Conservation (phyloP, 192 early-diverging fungal species). For the Phycomyces nitens region DNA sequence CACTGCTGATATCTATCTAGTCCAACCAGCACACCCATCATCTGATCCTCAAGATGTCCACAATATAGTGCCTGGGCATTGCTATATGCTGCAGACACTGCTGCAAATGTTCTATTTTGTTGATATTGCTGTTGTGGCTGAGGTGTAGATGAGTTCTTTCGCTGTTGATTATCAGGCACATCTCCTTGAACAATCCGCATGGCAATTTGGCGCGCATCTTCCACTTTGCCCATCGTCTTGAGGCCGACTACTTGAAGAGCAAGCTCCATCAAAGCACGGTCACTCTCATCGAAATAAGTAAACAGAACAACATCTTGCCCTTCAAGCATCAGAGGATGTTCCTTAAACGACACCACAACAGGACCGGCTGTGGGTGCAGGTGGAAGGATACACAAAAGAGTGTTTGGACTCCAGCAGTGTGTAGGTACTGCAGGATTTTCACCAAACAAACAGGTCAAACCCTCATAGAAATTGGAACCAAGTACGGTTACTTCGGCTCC, state of each 20-base stretch:
- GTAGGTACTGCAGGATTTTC: slow-evolving; percentile 58
- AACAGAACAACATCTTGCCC: slow-evolving; percentile 43
- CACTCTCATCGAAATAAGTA: slow-evolving; percentile 62
- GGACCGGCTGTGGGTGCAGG: slow-evolving; percentile 62
- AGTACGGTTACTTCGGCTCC: slow-evolving; percentile 73
- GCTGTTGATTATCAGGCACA: neutral
- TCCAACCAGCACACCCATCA: neutral
- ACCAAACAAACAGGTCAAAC: slow-evolving; percentile 73
- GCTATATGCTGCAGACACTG: slow-evolving; percentile 22
- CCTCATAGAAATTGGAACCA: slow-evolving; percentile 69
- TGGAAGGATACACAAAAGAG: slow-evolving; percentile 72
- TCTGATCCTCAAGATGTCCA: neutral
- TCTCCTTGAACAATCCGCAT: slow-evolving; percentile 51
- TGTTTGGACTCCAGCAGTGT: slow-evolving; percentile 66
- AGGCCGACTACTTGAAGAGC: slow-evolving; percentile 78
- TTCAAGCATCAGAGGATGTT: slow-evolving; percentile 31
- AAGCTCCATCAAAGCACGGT: slow-evolving; percentile 77
- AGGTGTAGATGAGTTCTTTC: neutral
- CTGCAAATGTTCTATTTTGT: slow-evolving; percentile 5
- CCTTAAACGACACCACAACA: slow-evolving; percentile 51
- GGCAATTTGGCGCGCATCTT: slow-evolving; percentile 62
- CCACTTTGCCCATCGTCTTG: slow-evolving; percentile 60
- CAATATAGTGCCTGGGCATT: neutral
- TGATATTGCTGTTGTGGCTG: slow-evolving; percentile 17
- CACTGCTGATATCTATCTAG: neutral